Conservation (phyloP, 192 early-diverging fungal species). For the Podila verticillata region DNA sequence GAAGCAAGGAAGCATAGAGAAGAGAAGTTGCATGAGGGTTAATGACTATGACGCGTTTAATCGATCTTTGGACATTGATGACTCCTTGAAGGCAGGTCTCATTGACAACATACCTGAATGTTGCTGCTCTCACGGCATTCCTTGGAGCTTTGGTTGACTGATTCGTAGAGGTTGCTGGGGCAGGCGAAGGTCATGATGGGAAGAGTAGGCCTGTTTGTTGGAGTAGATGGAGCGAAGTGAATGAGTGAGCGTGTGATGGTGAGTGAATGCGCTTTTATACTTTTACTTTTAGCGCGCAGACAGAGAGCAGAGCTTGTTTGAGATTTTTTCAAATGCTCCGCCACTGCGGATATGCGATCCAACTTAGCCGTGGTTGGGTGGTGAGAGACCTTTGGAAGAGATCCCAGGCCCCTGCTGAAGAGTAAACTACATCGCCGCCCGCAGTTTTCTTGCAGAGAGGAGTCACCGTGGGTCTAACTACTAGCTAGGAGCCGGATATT, state of each 20-base stretch:
- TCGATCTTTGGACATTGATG: neutral
- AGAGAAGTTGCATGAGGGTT: neutral
- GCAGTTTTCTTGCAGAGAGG: no score
- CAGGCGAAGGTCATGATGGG: constrained; percentile 39
- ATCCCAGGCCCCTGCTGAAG: no score
- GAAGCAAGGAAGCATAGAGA: neutral
- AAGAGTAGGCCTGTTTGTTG: neutral
- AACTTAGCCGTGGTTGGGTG: no score
- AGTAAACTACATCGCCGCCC: no score
- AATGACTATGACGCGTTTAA: neutral
- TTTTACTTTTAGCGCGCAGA: neutral
- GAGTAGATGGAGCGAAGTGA: neutral
- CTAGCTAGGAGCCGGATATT: no score
- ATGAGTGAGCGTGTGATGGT: neutral
- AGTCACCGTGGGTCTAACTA: no score
- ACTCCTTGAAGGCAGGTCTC: neutral
- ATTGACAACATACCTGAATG: constrained; percentile 24
- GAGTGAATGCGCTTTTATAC: neutral
- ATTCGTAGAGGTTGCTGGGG: constrained; percentile 40
- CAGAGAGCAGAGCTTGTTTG: no score
- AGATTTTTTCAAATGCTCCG: neutral
- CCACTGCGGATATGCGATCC: no score
- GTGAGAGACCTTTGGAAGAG: no score
- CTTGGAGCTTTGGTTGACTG: constrained; percentile 24
- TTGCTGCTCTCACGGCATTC: constrained; percentile 44